Conservation (phyloP, 768 basidiomycete species). For the Amanita polypyramis region DNA sequence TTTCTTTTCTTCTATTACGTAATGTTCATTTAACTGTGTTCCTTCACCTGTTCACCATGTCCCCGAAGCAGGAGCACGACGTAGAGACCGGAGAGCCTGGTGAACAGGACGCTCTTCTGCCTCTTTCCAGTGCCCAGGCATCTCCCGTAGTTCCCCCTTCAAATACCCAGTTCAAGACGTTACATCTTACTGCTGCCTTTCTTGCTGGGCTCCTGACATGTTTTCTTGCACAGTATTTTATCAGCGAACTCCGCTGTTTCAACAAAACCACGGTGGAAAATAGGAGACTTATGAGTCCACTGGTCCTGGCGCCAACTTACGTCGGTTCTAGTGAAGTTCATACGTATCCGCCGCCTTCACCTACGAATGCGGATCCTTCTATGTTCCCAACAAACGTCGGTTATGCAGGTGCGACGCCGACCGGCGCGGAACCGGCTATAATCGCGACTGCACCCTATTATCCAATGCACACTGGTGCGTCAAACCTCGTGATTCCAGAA, state of each 20-base stretch:
- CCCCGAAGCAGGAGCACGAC: constrained; percentile 5
- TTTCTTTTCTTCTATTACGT: too few species aligned
- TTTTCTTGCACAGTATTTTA: constrained; percentile 36
- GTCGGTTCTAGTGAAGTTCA: constrained; percentile 66
- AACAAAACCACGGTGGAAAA: constrained; percentile 10
- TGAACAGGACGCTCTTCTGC: constrained; percentile 22
- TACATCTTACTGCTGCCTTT: constrained; percentile 41
- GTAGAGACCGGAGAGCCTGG: constrained; percentile 5
- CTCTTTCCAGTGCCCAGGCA: constrained; percentile 10
- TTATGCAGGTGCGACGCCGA: constrained; percentile 68
- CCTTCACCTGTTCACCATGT: too few species aligned
- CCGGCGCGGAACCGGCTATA: constrained; percentile 66
- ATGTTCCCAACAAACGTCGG: constrained; percentile 73
- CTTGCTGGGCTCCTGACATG: constrained; percentile 41
- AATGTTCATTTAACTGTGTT: too few species aligned
- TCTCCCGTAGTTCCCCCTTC: constrained; percentile 12
- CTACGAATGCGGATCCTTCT: constrained; percentile 63
- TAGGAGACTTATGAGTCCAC: constrained; percentile 10
- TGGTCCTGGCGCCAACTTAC: constrained; percentile 47
- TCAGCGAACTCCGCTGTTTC: constrained; percentile 33
- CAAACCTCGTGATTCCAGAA: constrained; percentile 49
- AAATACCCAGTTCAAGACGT: constrained; percentile 19
- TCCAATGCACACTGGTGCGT: constrained; percentile 63
- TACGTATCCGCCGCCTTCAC: constrained; percentile 59
- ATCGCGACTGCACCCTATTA: constrained; percentile 71